A percentile compares a stretch with the other conserved stretches of the same genome.
phyloP scores from a whole-genome alignment of 306 rosid species.

The Cicer cuneatum region DNA sequence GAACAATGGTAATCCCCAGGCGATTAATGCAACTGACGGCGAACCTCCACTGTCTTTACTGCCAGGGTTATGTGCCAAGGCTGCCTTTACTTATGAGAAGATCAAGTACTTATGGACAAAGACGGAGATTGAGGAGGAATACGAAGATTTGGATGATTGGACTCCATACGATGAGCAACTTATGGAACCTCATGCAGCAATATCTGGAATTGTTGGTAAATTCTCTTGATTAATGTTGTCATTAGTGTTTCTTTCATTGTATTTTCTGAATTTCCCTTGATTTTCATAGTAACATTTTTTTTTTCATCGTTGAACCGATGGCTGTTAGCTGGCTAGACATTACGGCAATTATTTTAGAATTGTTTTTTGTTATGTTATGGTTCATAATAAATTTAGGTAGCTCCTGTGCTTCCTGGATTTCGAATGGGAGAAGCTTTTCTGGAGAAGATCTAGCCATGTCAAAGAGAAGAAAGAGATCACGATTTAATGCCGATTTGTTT shows the following conservation, averaged over 20 bases:
- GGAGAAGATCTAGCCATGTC: slow-evolving; percentile 43
- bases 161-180: slow-evolving; percentile 71
- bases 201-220: slow-evolving; percentile 81
- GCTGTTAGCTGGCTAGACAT: slow-evolving; percentile 1
- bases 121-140: slow-evolving; percentile 43
- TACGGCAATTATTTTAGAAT: slow-evolving; percentile 21
- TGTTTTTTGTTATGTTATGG: slow-evolving; percentile 28
- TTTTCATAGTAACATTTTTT: not conserved
- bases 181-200: slow-evolving; percentile 72
- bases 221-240: slow-evolving; percentile 25
- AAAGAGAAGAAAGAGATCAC: slow-evolving; percentile 45
- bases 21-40: slow-evolving; percentile 52
- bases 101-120: slow-evolving; percentile 71
- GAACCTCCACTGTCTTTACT: slow-evolving; percentile 58
- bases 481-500: slow-evolving; percentile 55
- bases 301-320: not conserved
- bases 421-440: slow-evolving; percentile 43
- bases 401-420: slow-evolving; percentile 48
- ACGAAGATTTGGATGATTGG: slow-evolving; percentile 37
- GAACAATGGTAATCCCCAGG: slow-evolving; percentile 68
- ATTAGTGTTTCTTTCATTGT: not conserved
- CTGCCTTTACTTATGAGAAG: slow-evolving; percentile 73
- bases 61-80: slow-evolving; percentile 88
- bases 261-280: not conserved
- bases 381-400: slow-evolving; percentile 47